Conservation (phyloP, 768 basidiomycete genomes). For the Multifurca ochricompacta region DNA sequence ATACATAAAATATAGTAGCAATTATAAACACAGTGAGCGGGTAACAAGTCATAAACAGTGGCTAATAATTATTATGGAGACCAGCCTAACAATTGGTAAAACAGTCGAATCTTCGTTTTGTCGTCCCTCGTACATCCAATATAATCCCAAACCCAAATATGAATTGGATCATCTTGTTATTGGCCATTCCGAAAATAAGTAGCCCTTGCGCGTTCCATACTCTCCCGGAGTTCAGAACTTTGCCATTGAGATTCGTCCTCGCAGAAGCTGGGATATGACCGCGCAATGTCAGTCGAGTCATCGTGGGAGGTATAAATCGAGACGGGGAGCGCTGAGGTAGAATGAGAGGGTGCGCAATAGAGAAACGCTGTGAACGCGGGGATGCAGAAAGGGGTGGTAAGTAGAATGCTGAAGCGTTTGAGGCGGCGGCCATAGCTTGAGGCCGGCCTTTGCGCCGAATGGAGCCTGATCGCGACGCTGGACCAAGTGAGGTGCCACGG, state of each 20-base stretch:
- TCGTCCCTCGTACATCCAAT: not conserved
- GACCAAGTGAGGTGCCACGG: slow-evolving; percentile 3
- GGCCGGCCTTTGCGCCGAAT: slow-evolving; percentile 21
- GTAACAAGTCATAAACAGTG: not conserved
- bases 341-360: slow-evolving; percentile 21
- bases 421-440: slow-evolving; percentile 18
- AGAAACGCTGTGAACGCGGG: slow-evolving; percentile 12
- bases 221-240: slow-evolving; percentile 60
- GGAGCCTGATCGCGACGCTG: slow-evolving; percentile 24
- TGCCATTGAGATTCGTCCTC: slow-evolving; percentile 49
- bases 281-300: slow-evolving; percentile 17
- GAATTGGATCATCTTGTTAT: slow-evolving; percentile 5
- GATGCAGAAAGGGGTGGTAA: slow-evolving; percentile 24
- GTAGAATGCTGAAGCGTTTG: slow-evolving; percentile 26
- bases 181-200: slow-evolving; percentile 19
- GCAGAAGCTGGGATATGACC: slow-evolving; percentile 24
- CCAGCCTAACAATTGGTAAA: not conserved
- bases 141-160: not conserved
- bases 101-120: not conserved
- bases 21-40: slow-evolving; percentile 6
- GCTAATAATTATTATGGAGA: not conserved
- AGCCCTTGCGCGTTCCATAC: slow-evolving; percentile 62
- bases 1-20: not conserved
- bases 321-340: slow-evolving; percentile 26
- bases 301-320: slow-evolving; percentile 21